Evolutionary conservation across 2,329 filamentous ascomycete genomes (phyloP).

Genomic region (Paraphaeosphaeria minitans): DNA sequence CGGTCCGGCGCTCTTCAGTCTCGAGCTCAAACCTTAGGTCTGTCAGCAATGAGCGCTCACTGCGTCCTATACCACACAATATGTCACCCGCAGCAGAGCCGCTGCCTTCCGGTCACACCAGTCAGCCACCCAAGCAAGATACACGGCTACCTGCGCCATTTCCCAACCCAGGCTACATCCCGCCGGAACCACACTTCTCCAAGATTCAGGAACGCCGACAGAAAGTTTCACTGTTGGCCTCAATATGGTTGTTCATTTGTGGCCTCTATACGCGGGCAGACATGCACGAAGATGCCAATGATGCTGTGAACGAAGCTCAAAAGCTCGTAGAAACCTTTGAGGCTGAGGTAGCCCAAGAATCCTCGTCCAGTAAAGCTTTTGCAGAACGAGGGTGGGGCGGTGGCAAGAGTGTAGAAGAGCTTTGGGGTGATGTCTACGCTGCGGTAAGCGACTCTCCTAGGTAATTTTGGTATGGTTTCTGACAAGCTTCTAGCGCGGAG

Average conservation of each 20-base stretch:
- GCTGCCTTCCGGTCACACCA: constrained; percentile 45
- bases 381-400: constrained; percentile 75
- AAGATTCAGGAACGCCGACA: constrained; percentile 59
- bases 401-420: constrained; percentile 78
- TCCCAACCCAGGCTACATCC: constrained; percentile 39
- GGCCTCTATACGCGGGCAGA: constrained; percentile 83
- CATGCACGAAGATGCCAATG: constrained; percentile 78
- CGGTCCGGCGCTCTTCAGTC: constrained; percentile 26
- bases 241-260: constrained; percentile 89
- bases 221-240: constrained; percentile 66
- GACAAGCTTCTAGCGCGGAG: constrained; percentile 61
- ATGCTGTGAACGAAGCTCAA: constrained; percentile 79
- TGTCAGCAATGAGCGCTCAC: constrained; percentile 38
- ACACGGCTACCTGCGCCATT: constrained; percentile 49
- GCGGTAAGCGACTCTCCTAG: constrained; percentile 64
- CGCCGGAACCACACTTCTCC: constrained; percentile 56
- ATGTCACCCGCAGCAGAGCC: constrained; percentile 40
- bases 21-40: constrained; percentile 33
- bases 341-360: constrained; percentile 65
- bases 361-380: constrained; percentile 66
- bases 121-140: constrained; percentile 52
- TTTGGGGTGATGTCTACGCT: constrained; percentile 82
- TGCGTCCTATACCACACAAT: constrained; percentile 51
- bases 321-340: constrained; percentile 77
- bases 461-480: constrained; percentile 1